Base-by-base conservation (phyloP, 768 basidiomycete genomes). In the Kockovaella imperatae region DNA sequence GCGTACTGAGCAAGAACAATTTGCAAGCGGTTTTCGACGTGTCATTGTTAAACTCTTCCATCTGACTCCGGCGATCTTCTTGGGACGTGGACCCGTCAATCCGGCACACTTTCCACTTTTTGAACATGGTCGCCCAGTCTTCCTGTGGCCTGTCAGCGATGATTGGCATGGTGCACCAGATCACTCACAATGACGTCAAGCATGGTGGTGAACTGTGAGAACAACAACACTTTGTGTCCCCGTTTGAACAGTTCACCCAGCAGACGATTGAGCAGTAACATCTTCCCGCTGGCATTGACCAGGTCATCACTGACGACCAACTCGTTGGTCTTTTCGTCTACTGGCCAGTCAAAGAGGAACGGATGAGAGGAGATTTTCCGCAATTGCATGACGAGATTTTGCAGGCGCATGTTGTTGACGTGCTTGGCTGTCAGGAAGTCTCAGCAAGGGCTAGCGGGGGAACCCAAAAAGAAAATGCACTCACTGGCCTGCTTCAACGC, bases 341-440 rank as follows among this genome's bases (percentile, higher is more conserved):
- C 59, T 0, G 86, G 84, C 84, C 86, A 87, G 56, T 86, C 82
- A 65, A 93, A 91, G 5, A 89, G 72, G 75, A 86, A 86, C 0
- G 91, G 90, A 71, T 96, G 89, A 13, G 85, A 89, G 3, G 69
- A 67, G 23, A 67, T 62, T 50, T 97, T 96, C 46, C 93, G 86
- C 4, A 96, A 77, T 68, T 97, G 93, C 93, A 99, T 97, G 49
- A 96, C 82, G 10, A 82, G 79, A 63, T 97, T 99, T 68, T 96
- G 89, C 14, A 99, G 77, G 44, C 81, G 82, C 85, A 90, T 84
- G 66, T 88, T 90, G 71, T 90, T 90, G 31, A 93, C 81, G 40
- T 84, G 79, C 65, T 83, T 86, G 47, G 80, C 89, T 90, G 52
- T 13, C 25, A 32, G 15, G 38, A 20, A 5, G 23, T 21, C 40